phyloP scores from a whole-genome alignment of 768 basidiomycete genomes.

The Pisolithus marmoratus region DNA sequence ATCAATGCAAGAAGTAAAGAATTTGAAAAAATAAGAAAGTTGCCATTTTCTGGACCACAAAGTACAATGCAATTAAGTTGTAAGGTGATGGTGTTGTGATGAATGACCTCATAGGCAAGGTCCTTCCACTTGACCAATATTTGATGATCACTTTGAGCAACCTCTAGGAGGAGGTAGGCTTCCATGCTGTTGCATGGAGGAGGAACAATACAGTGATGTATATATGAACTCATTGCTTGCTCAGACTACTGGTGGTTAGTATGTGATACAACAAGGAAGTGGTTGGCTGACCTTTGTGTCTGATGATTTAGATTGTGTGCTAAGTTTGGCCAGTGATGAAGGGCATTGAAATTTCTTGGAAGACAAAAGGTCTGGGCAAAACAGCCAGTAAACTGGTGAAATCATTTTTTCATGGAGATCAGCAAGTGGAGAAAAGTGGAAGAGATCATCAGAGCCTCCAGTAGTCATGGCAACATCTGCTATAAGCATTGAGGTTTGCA shows the following conservation, averaged over 20 bases:
- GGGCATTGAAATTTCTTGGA: background rate
- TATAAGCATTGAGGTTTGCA: background rate
- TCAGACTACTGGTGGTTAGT: no score
- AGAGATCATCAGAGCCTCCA: background rate
- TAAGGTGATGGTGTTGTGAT: background rate
- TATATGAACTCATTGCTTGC: no score
- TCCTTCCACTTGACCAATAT: background rate
- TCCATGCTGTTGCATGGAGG: background rate
- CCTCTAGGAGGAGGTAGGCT: background rate
- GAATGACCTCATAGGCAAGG: background rate
- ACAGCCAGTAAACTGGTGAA: no score
- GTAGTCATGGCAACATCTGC: no score
- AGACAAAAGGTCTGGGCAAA: no score
- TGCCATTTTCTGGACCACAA: no score
- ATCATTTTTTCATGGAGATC: background rate
- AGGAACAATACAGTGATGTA: no score
- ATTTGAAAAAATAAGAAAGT: no score
- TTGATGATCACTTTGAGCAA: background rate
- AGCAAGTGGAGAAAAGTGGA: background rate
- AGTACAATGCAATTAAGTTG: background rate
- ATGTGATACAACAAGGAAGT: no score
- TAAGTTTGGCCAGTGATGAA: background rate
- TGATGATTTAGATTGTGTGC: background rate
- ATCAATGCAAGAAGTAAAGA: no score
- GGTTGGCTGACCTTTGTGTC: no score